These are phyloP conservation scores for Nicotiana benthamiana DNA, from an alignment of 257 asterid genomes.

Conservation along the genomic window DNA sequence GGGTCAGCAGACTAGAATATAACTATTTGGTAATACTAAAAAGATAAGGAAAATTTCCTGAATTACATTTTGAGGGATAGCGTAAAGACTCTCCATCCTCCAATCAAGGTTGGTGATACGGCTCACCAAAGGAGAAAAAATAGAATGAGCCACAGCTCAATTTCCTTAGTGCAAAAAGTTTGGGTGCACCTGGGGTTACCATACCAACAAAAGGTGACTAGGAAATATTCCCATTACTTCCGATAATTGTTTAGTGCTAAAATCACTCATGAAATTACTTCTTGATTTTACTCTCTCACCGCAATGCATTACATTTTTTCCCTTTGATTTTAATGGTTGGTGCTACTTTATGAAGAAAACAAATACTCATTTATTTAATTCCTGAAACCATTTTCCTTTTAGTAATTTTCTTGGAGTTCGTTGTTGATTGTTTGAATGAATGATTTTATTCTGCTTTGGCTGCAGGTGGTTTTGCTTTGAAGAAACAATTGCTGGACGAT, in stretches of 20 bases:
- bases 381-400: neutral
- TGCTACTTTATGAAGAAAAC: neutral
- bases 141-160: neutral
- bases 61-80: neutral
- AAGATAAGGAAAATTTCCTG: neutral
- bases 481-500: conserved; percentile 83
- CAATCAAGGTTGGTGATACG: neutral
- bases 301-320: neutral
- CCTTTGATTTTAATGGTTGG: neutral
- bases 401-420: neutral
- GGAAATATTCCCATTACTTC: neutral
- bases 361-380: neutral
- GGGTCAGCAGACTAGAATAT: neutral
- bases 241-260: neutral
- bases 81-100: neutral
- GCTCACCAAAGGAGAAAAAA: neutral
- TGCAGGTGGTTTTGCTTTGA: conserved; percentile 79
- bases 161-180: neutral
- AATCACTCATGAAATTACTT: neutral
- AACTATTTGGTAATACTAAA: neutral
- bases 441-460: neutral
- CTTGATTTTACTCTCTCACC: neutral
- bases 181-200: neutral
- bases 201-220: neutral
- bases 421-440: neutral